A percentile compares a stretch with the other conserved stretches of the same genome.
Evolutionary conservation across 148 eudicot genomes (phyloP).

Genomic region (Beta vulgaris): DNA sequence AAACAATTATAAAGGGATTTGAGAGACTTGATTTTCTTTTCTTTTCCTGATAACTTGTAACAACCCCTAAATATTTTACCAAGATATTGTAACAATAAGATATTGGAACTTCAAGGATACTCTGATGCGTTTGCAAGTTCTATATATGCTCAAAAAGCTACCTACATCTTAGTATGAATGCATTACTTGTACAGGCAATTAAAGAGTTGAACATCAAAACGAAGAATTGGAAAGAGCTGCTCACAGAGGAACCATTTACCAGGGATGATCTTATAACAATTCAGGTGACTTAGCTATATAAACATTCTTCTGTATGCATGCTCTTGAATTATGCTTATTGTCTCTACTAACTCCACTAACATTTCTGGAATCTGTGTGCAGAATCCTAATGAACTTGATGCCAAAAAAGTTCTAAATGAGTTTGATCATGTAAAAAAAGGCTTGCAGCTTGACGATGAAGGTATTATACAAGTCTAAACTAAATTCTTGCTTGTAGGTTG

Average conservation of each 20-base stretch:
- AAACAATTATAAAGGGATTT: too few relatives aligned
- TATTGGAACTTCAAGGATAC: background rate
- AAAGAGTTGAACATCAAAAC: constrained; percentile 94
- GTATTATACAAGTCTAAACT: constrained; percentile 29
- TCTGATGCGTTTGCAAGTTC: background rate
- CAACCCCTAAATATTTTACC: background rate
- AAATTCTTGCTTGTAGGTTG: background rate
- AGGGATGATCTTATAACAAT: constrained; percentile 81
- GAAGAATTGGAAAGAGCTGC: constrained; percentile 96
- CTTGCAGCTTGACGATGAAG: constrained; percentile 91
- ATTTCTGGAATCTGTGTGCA: constrained; percentile 28
- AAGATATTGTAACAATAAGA: background rate
- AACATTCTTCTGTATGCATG: constrained; percentile 1
- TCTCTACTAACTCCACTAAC: background rate
- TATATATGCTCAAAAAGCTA: background rate
- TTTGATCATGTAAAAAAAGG: constrained; percentile 91
- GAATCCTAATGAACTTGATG: constrained; percentile 88
- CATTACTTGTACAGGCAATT: constrained; percentile 55
- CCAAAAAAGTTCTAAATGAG: constrained; percentile 63
- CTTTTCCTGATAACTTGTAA: too few relatives aligned
- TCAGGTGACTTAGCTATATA: constrained; percentile 48
- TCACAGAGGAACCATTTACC: constrained; percentile 89
- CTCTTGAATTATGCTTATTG: background rate
- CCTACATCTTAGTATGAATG: background rate
- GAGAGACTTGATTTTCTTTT: too few relatives aligned